phyloP scores from a whole-genome alignment of 257 asterid genomes.

The Mitragyna speciosa region DNA sequence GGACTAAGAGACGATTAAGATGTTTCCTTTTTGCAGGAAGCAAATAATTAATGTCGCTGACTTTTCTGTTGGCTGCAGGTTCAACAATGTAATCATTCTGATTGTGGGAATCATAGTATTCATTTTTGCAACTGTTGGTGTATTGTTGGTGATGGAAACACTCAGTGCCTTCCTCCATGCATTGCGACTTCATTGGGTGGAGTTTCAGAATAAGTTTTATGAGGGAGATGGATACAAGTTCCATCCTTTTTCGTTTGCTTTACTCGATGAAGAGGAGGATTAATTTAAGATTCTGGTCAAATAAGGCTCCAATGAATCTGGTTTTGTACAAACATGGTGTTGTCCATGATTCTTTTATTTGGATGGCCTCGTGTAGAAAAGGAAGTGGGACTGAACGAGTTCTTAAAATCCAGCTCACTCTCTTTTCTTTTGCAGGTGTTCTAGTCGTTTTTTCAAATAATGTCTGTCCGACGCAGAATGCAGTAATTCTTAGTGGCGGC shows the following conservation, averaged over 20 bases:
- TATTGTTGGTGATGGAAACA: slow-evolving; percentile 93
- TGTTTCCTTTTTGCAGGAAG: neutral
- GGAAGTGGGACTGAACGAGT: slow-evolving; percentile 23
- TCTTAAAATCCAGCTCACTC: neutral
- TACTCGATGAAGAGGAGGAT: slow-evolving; percentile 63
- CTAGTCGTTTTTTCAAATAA: slow-evolving; percentile 18
- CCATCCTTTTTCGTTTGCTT: slow-evolving; percentile 65
- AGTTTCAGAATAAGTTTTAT: slow-evolving; percentile 90
- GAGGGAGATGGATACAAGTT: slow-evolving; percentile 99
- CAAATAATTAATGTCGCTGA: neutral
- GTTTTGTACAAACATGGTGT: slow-evolving; percentile 30
- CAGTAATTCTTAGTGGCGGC: slow-evolving; percentile 1
- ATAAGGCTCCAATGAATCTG: slow-evolving; percentile 28
- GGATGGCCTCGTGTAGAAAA: slow-evolving; percentile 5
- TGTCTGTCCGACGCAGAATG: neutral
- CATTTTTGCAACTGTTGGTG: slow-evolving; percentile 86
- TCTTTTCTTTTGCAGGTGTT: slow-evolving; percentile 4
- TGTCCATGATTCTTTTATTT: slow-evolving; percentile 40
- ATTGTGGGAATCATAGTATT: slow-evolving; percentile 67
- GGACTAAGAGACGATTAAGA: neutral
- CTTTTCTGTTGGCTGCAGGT: slow-evolving; percentile 46
- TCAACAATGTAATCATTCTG: slow-evolving; percentile 67
- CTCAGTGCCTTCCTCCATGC: slow-evolving; percentile 98
- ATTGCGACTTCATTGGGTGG: slow-evolving; percentile 97
- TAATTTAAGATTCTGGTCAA: slow-evolving; percentile 30